Base-by-base conservation (phyloP, 352 stramenopile genomes). In the Pythium inflatum region DNA sequence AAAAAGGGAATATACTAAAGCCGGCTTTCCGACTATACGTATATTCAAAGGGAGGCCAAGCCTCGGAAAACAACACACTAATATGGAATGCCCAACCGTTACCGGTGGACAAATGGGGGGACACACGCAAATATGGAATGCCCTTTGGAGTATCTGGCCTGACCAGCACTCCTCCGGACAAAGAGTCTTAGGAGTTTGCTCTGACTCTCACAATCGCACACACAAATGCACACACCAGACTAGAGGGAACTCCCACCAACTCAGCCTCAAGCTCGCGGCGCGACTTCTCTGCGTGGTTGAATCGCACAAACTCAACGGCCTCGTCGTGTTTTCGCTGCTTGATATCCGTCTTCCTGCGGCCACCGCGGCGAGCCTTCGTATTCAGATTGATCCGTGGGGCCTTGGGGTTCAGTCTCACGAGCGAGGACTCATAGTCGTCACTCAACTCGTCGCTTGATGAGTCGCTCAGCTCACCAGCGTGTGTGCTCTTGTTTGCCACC, bases 101-200 rank as follows among this genome's bases (percentile, higher is more conserved):
- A 50, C 41, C 5, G 41, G 7, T 24, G n/a, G 41, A 50, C 8
- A 24, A 13, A 50, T 50, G 20, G n/a, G 34, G 34, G 34, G 34
- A 41, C 34, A 50, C 41, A 50, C 41, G 9, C 12, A n/a, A 50
- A 50, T 50, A 50, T 50, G n/a, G 41, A 50, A 50, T 50, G 41
- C 20, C 41, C n/a, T 27, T 50, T 16, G 41, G 41, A 14, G 8
- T 41, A 8, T 41, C 34, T 41, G 34, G 34, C 34, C 34, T 41
- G 34, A 41, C 34, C 34, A 41, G 34, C 14, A 14, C 34, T 14
- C 34, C 34, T 8, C 14, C 34, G 34, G 34, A 41, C 34, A 41
- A 41, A 41, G 34, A 41, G 34, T 41, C 34, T 41, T 41, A 41
- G 34, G 14, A 14, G 34, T 41, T 41, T 41, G 34, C 34, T 41